Percentiles rank a stretch among this genome's conserved stretches.
phyloP scores from a whole-genome alignment of 805 yeast genomes.

The Lipomyces mesembrius region DNA sequence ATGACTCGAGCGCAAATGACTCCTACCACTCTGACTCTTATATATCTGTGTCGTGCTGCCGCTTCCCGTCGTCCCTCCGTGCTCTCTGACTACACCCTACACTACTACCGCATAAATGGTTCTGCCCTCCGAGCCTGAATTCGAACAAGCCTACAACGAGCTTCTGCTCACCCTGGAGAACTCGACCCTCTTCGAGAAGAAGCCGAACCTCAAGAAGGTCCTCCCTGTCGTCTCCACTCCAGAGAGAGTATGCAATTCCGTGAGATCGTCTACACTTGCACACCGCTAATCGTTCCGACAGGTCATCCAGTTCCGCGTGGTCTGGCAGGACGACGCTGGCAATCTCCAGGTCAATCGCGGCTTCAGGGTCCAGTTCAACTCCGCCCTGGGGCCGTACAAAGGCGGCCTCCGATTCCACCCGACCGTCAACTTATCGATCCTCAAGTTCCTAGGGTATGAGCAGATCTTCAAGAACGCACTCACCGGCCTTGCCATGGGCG shows the following conservation, averaged over 20 bases:
- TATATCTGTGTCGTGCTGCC: not conserved
- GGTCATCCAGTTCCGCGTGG: constrained; percentile 91
- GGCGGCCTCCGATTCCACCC: constrained; percentile 99
- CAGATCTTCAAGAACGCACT: constrained; percentile 98
- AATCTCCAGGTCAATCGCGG: constrained; percentile 93
- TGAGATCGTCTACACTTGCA: not conserved
- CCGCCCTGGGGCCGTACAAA: constrained; percentile 98
- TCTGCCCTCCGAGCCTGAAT: constrained; percentile 90
- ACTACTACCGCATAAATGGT: constrained; percentile 24
- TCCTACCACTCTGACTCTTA: not conserved
- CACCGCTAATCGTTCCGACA: not conserved
- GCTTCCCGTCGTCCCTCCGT: not conserved
- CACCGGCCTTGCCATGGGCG: constrained; percentile 97
- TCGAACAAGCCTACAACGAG: constrained; percentile 98
- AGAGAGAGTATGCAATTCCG: constrained; percentile 61
- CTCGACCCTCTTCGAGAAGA: constrained; percentile 84
- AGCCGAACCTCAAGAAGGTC: constrained; percentile 88
- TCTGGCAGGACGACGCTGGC: constrained; percentile 97
- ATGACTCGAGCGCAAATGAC: not conserved
- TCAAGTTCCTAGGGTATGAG: constrained; percentile 96
- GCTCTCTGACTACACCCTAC: not conserved
- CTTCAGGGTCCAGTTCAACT: constrained; percentile 97
- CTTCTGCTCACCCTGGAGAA: constrained; percentile 84
- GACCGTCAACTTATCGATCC: constrained; percentile 89
- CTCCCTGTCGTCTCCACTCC: constrained; percentile 91